Evolutionary conservation across 495 filamentous ascomycete genomes (phyloP).

Genomic region (Penicillium crystallinum): DNA sequence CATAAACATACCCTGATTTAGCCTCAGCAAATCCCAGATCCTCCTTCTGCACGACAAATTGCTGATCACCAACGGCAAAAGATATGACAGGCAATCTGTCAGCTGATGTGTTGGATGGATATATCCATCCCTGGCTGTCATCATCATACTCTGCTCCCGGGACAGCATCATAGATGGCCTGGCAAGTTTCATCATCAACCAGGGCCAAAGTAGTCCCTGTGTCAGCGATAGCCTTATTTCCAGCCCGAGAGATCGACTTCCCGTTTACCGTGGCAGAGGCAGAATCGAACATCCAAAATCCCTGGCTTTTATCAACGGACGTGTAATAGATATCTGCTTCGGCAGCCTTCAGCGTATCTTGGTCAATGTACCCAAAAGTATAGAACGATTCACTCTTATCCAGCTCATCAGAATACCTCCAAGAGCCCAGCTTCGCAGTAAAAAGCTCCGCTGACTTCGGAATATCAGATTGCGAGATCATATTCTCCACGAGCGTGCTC

Average conservation of each 20-base stretch:
- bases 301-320: constrained; percentile 60
- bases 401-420: constrained; percentile 50
- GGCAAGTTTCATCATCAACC: constrained; percentile 58
- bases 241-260: constrained; percentile 47
- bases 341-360: constrained; percentile 52
- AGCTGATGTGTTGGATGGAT: constrained; percentile 51
- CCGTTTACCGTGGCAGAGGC: constrained; percentile 57
- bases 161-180: constrained; percentile 66
- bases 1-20: constrained; percentile 58
- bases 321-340: constrained; percentile 58
- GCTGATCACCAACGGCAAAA: constrained; percentile 61
- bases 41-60: constrained; percentile 67
- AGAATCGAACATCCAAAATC: constrained; percentile 70
- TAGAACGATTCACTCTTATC: constrained; percentile 64
- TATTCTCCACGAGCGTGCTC: constrained; percentile 69
- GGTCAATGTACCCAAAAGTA: constrained; percentile 74
- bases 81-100: constrained; percentile 61
- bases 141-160: constrained; percentile 61
- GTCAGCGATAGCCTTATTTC: constrained; percentile 75
- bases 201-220: constrained; percentile 73
- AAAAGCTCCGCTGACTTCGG: constrained; percentile 61
- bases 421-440: constrained; percentile 65
- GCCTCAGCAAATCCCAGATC: constrained; percentile 62
- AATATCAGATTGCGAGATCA: constrained; percentile 65
- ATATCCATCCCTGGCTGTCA: constrained; percentile 62